These are phyloP conservation scores for Parathielavia appendiculata DNA, from an alignment of 495 filamentous ascomycete genomes.

Conservation along the genomic window DNA sequence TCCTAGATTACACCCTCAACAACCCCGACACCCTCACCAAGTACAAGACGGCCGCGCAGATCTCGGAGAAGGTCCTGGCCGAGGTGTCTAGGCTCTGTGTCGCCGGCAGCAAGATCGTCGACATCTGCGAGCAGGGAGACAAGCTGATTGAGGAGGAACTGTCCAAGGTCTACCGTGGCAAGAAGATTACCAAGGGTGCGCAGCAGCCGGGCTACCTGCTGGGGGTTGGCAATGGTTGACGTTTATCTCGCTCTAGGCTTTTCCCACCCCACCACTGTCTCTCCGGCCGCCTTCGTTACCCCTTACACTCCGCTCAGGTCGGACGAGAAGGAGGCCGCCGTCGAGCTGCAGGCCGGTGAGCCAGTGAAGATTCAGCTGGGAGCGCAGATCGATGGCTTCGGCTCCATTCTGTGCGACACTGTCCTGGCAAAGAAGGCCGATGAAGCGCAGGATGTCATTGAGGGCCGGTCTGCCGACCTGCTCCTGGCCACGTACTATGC, in stretches of 20 bases:
- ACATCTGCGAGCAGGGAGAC: conserved; percentile 92
- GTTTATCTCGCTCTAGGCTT: conserved; percentile 52
- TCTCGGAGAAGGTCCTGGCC: conserved; percentile 91
- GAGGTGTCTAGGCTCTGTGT: conserved; percentile 75
- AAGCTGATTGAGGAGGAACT: conserved; percentile 90
- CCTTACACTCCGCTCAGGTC: conserved; percentile 89
- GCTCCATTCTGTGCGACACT: conserved; percentile 92
- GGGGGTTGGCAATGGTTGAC: neutral
- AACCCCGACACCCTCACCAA: conserved; percentile 98
- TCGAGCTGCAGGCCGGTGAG: conserved; percentile 74
- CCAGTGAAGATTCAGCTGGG: conserved; percentile 93
- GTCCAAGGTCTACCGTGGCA: conserved; percentile 94
- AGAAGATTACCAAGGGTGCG: conserved; percentile 87
- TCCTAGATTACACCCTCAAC: conserved; percentile 81
- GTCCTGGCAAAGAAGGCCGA: conserved; percentile 63
- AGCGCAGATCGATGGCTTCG: conserved; percentile 96
- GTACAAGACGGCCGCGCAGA: conserved; percentile 92
- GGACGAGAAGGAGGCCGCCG: conserved; percentile 76
- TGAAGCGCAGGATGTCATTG: conserved; percentile 52
- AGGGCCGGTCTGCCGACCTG: conserved; percentile 76
- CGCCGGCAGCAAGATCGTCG: conserved; percentile 84
- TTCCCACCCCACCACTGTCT: conserved; percentile 91
- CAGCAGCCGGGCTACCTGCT: conserved; percentile 3
- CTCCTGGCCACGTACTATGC: conserved; percentile 88
- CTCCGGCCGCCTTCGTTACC: conserved; percentile 88